These are phyloP conservation scores for Rutidosis leptorrhynchoides DNA, from an alignment of 129 eudicot species.

Conservation along the genomic window DNA sequence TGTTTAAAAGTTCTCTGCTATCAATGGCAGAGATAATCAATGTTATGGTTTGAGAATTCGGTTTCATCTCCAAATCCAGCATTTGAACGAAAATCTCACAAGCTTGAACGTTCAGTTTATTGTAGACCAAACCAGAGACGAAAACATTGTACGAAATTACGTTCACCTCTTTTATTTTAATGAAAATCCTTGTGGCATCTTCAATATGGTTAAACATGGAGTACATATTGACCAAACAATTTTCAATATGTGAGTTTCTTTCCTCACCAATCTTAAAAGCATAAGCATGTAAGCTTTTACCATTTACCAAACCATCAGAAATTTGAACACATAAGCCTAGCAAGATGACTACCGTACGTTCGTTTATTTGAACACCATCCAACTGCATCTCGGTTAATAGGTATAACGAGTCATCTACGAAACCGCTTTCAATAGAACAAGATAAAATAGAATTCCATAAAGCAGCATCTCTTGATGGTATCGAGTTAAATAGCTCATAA, in stretches of 20 bases:
- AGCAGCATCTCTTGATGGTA: slow-evolving; percentile 35
- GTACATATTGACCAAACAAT: slow-evolving; percentile 48
- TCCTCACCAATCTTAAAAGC: slow-evolving; percentile 43
- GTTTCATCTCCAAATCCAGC: slow-evolving; percentile 36
- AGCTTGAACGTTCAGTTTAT: slow-evolving; percentile 35
- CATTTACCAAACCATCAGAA: slow-evolving; percentile 32
- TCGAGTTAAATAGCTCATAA: slow-evolving; percentile 40
- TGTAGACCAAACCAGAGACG: slow-evolving; percentile 39
- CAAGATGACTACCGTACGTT: slow-evolving; percentile 42
- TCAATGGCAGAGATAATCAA: slow-evolving; percentile 35
- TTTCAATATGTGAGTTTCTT: slow-evolving; percentile 30
- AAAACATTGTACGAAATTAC: slow-evolving; percentile 46
- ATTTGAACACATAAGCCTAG: slow-evolving; percentile 35
- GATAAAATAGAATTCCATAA: slow-evolving; percentile 56
- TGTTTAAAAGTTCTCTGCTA: slow-evolving; percentile 9
- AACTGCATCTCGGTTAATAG: slow-evolving; percentile 38
- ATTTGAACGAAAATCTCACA: slow-evolving; percentile 37
- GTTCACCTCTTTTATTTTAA: slow-evolving; percentile 25
- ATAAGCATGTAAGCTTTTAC: slow-evolving; percentile 49
- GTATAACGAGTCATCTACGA: slow-evolving; percentile 26
- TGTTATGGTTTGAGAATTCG: slow-evolving; percentile 47
- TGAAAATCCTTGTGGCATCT: slow-evolving; percentile 36
- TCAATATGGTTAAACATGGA: slow-evolving; percentile 29
- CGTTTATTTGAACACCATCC: slow-evolving; percentile 36
- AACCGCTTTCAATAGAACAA: slow-evolving; percentile 38